Base-by-base conservation (phyloP, 2,329 filamentous ascomycete genomes). In the Pestalotiopsis sp. region DNA sequence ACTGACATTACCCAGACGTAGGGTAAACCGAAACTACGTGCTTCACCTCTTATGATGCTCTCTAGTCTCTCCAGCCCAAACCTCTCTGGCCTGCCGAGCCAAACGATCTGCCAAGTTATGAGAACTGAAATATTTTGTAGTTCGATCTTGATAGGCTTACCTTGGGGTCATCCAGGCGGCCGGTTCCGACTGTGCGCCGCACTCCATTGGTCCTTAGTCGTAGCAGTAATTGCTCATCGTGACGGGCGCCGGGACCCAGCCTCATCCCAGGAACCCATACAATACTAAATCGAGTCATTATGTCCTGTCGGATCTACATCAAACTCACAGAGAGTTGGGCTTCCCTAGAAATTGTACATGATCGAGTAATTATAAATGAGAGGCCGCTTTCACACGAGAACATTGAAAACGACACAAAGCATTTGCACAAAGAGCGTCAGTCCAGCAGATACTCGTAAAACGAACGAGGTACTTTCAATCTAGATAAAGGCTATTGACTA, bases 1-100 rank as follows among this genome's bases (percentile, higher is more conserved):
- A 62, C 59, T 39, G 38, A 62, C 59, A 62, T 62, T 12, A 62
- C 36, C 59, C 59, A 20, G 17, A 41, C 57, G 23, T 7, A 59
- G 12, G 57, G 27, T 4, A 59, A 13, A 9, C 57, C 9, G 7
- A 25, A 14, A 23, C 12, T 27, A 12, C 57, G 23, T 5, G 57
- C 57, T 59, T 59, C 57, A 13, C 23, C 12, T 17, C 57, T 59
- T 23, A 27, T 4, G 4, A 59, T 59, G 17, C 27, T 59, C 57
- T 59, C 57, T 14, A 59, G 57, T 13, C 23, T 27, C n/a, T 27
- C 27, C 12, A 59, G 23, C 4, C 23, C 23, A 3, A 52, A 52
- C 20, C 45, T 52, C 45, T 52, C 45, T 9, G 45, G 45, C 17
- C 45, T 52, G 45, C 45, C 17, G 14, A 52, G 45, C 45, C 45